A percentile compares a stretch with the other conserved stretches of the same genome.
Conservation (phyloP, 1,284 basidiomycete genomes). For the Polyporus tsugae region DNA sequence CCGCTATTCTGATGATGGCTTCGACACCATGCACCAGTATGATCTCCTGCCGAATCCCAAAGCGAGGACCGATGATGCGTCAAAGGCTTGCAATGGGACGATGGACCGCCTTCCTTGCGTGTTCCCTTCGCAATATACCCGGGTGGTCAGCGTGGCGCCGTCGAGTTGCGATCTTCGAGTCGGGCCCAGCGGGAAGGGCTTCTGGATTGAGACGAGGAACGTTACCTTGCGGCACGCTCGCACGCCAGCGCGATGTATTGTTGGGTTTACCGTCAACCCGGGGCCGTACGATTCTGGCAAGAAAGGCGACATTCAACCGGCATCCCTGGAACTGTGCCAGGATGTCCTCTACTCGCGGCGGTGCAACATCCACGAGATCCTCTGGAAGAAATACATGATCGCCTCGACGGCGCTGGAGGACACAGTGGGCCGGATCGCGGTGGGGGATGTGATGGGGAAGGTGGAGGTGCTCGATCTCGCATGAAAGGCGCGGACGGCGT, state of each 20-base stretch:
- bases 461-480: slow-evolving; percentile 48
- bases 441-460: slow-evolving; percentile 45
- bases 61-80: slow-evolving; percentile 9
- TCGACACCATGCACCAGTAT: slow-evolving; percentile 42
- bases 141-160: slow-evolving; percentile 39
- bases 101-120: slow-evolving; percentile 36
- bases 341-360: slow-evolving; percentile 42
- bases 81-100: slow-evolving; percentile 2
- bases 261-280: slow-evolving; percentile 43
- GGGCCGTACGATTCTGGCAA: slow-evolving; percentile 12
- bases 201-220: slow-evolving; percentile 48
- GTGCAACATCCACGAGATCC: slow-evolving; percentile 46
- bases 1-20: slow-evolving; percentile 38
- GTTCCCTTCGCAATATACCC: slow-evolving; percentile 37
- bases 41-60: slow-evolving; percentile 41
- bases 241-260: slow-evolving; percentile 45
- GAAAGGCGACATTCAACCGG: slow-evolving; percentile 26
- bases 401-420: slow-evolving; percentile 45
- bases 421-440: slow-evolving; percentile 46
- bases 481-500: slow-evolving; percentile 28
- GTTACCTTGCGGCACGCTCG: slow-evolving; percentile 37
- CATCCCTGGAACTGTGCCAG: slow-evolving; percentile 36
- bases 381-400: slow-evolving; percentile 44
- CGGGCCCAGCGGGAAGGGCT: slow-evolving; percentile 45
- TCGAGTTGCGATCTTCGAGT: slow-evolving; percentile 43